Percentiles rank a stretch among this genome's conserved stretches.
Conservation (phyloP, 2,329 filamentous ascomycete species). For the Chalaropsis thielavioides region DNA sequence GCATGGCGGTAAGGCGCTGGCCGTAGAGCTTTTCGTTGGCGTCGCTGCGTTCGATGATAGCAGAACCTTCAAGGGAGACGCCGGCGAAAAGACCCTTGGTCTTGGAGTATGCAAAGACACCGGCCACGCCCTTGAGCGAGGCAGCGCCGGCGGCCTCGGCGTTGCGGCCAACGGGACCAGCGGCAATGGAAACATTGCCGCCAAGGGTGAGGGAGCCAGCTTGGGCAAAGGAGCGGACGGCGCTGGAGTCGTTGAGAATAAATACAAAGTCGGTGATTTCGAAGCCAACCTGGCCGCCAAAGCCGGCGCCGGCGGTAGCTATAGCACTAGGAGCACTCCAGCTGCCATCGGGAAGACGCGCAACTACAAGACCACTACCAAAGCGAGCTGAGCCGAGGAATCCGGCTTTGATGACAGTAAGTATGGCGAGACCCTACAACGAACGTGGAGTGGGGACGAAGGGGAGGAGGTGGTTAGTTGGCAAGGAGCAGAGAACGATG, state of each 20-base stretch:
- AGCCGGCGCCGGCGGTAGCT: constrained; percentile 64
- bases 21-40: constrained; percentile 96
- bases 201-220: constrained; percentile 82
- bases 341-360: constrained; percentile 57
- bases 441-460: too few relatives aligned
- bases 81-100: constrained; percentile 95
- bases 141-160: constrained; percentile 92
- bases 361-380: constrained; percentile 69
- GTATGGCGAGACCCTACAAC: constrained; percentile 61
- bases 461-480: neutral
- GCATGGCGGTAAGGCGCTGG: constrained; percentile 60
- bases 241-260: constrained; percentile 81
- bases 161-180: constrained; percentile 84
- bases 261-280: constrained; percentile 93
- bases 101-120: constrained; percentile 93
- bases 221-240: constrained; percentile 89
- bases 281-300: constrained; percentile 76
- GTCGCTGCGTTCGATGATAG: constrained; percentile 85
- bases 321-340: constrained; percentile 78
- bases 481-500: neutral
- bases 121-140: constrained; percentile 74
- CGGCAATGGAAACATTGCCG: constrained; percentile 90
- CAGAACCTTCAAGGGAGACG: constrained; percentile 84
- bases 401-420: constrained; percentile 76
- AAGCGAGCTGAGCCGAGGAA: constrained; percentile 73